Base-by-base conservation (phyloP, 2,329 filamentous ascomycete species). In the Fusarium caatingaense region DNA sequence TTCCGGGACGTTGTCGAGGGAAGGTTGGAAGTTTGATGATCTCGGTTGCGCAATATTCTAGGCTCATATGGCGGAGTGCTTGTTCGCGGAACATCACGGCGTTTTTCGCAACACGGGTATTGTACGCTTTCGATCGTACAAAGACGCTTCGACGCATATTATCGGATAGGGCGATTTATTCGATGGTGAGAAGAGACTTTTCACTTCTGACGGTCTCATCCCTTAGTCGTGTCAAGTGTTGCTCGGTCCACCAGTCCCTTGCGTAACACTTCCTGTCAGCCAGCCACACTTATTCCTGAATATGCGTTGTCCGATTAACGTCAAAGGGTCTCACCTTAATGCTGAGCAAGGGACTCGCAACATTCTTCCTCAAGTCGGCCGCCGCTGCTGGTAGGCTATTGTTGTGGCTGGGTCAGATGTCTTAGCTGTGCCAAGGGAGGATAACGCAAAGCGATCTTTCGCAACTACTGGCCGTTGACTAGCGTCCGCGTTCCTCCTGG, bases 121-220 rank as follows among this genome's bases (percentile, higher is more conserved):
- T 10, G 18, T 37, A 11, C 18, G 7, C 9, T 6, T 6, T 7
- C 6, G 18, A 12, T 6, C 18, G 18, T 12, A n/a, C 18, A 37
- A 11, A 11, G 34, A n/a, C 3, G 9, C 3, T n/a, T 37, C 9
- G 5, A 7, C 9, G 6, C 9, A n/a, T 11, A 3, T n/a, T 6
- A 37, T 37, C 34, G 18, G 16, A 18, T 37, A n/a, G 16, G 3
- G 6, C 5, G 32, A 11, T 11, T 11, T 4, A 6, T 37, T 10
- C 18, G 34, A 12, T 2, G n/a, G 9, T n/a, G 34, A 3, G 1
- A n/a, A 11, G 18, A n/a, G 5, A 34, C 4, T n/a, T 18, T n/a
- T 37, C 18, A 5, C 9, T 37, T 37, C 16, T 5, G 8, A 18
- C 18, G 3, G 18, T 37, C 10, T 11, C 9, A 11, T n/a, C 6